A percentile compares a stretch with the other conserved stretches of the same genome.
Evolutionary conservation across 2,329 filamentous ascomycete genomes (phyloP).

Genomic region (Sporothrix mexicana): DNA sequence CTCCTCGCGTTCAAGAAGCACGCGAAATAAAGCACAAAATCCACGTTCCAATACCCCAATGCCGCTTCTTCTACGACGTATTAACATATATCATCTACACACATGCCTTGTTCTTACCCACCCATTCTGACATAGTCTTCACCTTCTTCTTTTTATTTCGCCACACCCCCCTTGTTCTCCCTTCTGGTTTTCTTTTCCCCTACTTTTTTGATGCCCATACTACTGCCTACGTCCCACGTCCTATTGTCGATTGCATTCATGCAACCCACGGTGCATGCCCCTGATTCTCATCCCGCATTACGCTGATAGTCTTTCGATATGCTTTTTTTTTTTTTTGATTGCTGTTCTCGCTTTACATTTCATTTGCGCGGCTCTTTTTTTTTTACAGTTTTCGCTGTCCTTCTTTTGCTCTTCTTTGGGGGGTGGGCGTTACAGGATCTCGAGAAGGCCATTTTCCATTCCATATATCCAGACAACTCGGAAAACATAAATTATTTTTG

Average conservation of each 20-base stretch:
- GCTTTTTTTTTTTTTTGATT: not conserved
- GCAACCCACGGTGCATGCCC: not conserved
- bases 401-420: constrained; percentile 7
- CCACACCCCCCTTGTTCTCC: not conserved
- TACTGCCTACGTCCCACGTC: not conserved
- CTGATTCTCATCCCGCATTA: not conserved
- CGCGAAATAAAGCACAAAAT: constrained; percentile 55
- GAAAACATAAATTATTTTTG: constrained; percentile 26
- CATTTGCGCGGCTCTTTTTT: not conserved
- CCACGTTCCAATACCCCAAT: not conserved
- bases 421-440: constrained; percentile 30
- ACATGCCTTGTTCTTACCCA: not conserved
- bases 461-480: constrained; percentile 36
- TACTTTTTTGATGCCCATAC: not conserved
- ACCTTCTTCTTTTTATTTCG: not conserved
- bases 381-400: not conserved
- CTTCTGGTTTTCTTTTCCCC: not conserved
- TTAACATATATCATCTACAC: not conserved
- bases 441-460: constrained; percentile 31
- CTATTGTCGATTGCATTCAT: constrained; percentile 2
- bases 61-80: not conserved
- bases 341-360: not conserved
- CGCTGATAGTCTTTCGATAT: not conserved
- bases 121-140: not conserved
- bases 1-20: constrained; percentile 86